These are phyloP conservation scores for Candida khao-thaluensis DNA, from an alignment of 805 yeast genomes.

Conservation along the genomic window DNA sequence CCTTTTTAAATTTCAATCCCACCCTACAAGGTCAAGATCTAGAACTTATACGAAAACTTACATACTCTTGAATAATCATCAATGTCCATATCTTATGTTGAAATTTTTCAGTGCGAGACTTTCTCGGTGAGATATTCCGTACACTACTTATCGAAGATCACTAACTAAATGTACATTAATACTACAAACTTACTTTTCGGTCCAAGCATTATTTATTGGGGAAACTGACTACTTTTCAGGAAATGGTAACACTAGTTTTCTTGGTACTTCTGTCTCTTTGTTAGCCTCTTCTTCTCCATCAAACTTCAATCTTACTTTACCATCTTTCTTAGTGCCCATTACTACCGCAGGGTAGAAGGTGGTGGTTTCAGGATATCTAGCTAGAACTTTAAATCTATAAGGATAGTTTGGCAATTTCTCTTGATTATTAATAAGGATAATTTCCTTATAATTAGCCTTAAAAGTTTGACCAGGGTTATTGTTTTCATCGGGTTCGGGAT, in stretches of 20 bases:
- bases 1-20: too few species aligned
- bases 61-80: conserved; percentile 63
- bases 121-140: too few species aligned
- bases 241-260: conserved; percentile 77
- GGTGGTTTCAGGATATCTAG: conserved; percentile 95
- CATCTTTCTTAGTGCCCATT: conserved; percentile 70
- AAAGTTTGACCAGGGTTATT: conserved; percentile 85
- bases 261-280: conserved; percentile 89
- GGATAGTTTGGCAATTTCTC: conserved; percentile 56
- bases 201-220: too few species aligned
- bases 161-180: conserved; percentile 1
- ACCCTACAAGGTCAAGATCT: too few species aligned
- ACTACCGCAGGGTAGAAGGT: conserved; percentile 96
- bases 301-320: conserved; percentile 74
- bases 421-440: conserved; percentile 60
- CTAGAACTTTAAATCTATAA: conserved; percentile 78
- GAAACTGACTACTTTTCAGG: conserved; percentile 39
- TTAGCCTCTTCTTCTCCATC: conserved; percentile 98
- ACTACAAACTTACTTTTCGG: background rate
- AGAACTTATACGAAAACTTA: conserved; percentile 12
- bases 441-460: conserved; percentile 78
- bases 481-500: conserved; percentile 95
- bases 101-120: conserved; percentile 6
- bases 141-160: too few species aligned
- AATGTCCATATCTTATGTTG: conserved; percentile 45